Evolutionary conservation across 2,329 filamentous ascomycete species (phyloP).

Genomic region (Aspergillus floridensis): DNA sequence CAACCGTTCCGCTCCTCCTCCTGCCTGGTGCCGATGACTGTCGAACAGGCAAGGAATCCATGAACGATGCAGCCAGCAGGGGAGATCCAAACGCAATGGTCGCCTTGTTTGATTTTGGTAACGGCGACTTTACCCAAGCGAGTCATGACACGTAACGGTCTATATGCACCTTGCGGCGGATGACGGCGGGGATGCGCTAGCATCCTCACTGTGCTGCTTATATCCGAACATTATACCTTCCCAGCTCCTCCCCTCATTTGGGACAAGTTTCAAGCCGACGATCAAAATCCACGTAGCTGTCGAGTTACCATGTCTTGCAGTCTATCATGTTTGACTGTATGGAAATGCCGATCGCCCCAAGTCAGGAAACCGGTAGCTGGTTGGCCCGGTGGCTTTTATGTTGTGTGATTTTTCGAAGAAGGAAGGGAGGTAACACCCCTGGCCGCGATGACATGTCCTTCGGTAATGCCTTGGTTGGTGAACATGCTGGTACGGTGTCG

Average conservation of each 20-base stretch:
- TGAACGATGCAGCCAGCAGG: background rate
- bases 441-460: background rate
- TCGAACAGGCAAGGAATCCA: background rate
- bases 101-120: background rate
- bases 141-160: slow-evolving; percentile 34
- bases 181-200: background rate
- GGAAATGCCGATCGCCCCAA: slow-evolving; percentile 1
- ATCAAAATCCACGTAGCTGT: background rate
- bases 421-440: background rate
- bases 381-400: background rate
- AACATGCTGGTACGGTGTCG: background rate
- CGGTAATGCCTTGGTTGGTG: background rate
- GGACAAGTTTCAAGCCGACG: background rate
- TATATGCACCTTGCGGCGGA: background rate
- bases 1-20: background rate
- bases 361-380: background rate
- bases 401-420: background rate
- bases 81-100: background rate
- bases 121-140: slow-evolving; percentile 23
- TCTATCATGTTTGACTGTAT: background rate
- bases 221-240: background rate
- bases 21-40: background rate
- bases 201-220: background rate
- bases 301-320: background rate
- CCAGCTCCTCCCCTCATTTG: background rate